Evolutionary conservation across 768 basidiomycete species (phyloP).

Genomic region (Lentinula edodes): DNA sequence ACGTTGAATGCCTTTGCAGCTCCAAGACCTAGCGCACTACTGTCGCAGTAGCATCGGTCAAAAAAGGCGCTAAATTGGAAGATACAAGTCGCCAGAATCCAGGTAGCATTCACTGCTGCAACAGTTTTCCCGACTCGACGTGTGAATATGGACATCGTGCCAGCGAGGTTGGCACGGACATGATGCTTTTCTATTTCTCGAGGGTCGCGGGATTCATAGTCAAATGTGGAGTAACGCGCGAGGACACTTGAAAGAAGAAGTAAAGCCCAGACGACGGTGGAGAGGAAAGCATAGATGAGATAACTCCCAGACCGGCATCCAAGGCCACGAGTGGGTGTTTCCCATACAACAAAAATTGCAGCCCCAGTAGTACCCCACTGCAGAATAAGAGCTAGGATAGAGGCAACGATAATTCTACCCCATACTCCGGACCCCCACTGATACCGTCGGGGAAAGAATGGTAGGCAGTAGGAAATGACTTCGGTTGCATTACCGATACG

Average conservation of each 20-base stretch:
- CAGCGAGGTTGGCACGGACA: slow-evolving; percentile 7
- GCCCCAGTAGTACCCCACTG: slow-evolving; percentile 27
- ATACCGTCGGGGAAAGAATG: slow-evolving; percentile 3
- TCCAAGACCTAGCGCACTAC: slow-evolving; percentile 23
- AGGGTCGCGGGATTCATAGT: background rate
- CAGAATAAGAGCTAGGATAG: slow-evolving; percentile 20
- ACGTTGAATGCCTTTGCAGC: slow-evolving; percentile 21
- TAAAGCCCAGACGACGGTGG: slow-evolving; percentile 24
- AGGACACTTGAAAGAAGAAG: slow-evolving; percentile 22
- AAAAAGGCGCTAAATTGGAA: slow-evolving; percentile 29
- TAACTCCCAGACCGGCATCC: slow-evolving; percentile 29
- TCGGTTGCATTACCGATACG: slow-evolving; percentile 15
- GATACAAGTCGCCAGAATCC: slow-evolving; percentile 23
- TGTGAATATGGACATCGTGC: slow-evolving; percentile 16
- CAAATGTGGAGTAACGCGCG: background rate
- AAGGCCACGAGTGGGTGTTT: slow-evolving; percentile 26
- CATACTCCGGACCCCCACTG: slow-evolving; percentile 18
- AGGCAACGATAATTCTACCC: slow-evolving; percentile 23
- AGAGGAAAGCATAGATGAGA: slow-evolving; percentile 20
- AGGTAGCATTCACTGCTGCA: slow-evolving; percentile 24
- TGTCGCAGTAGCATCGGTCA: slow-evolving; percentile 31
- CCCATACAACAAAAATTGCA: slow-evolving; percentile 21
- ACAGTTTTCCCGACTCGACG: slow-evolving; percentile 25
- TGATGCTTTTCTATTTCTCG: background rate
- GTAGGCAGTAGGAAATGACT: slow-evolving; percentile 15